Percentiles rank a stretch among this genome's conserved stretches.
Conservation (phyloP, 805 yeast genomes). For the Nakazawaea wickerhamii region DNA sequence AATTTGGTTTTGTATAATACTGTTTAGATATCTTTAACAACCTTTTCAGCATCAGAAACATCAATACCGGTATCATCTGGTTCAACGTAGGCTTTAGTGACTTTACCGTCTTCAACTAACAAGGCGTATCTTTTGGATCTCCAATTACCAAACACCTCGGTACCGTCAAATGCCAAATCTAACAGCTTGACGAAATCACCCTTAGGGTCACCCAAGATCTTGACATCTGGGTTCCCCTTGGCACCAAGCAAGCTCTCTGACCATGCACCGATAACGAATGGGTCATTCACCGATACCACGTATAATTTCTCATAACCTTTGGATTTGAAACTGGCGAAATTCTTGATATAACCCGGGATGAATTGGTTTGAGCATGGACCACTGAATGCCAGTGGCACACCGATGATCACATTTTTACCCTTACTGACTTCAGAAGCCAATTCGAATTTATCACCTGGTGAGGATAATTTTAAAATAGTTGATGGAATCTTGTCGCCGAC, state of each 20-base stretch:
- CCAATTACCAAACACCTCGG: constrained; percentile 67
- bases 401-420: constrained; percentile 34
- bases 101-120: constrained; percentile 69
- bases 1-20: too few species aligned
- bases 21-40: constrained; percentile 28
- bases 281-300: constrained; percentile 79
- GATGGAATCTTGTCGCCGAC: constrained; percentile 14
- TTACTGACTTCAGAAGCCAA: constrained; percentile 18
- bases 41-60: constrained; percentile 43
- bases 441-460: constrained; percentile 20
- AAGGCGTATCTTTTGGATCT: constrained; percentile 76
- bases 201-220: constrained; percentile 71
- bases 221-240: constrained; percentile 19
- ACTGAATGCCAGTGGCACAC: constrained; percentile 76
- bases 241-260: constrained; percentile 34
- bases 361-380: constrained; percentile 72
- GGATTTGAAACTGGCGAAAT: constrained; percentile 44
- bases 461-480: constrained; percentile 5
- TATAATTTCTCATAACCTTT: constrained; percentile 63
- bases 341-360: constrained; percentile 65
- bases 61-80: constrained; percentile 75
- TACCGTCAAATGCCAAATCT: constrained; percentile 70
- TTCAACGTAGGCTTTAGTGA: constrained; percentile 62
- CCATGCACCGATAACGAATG: constrained; percentile 85
- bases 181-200: constrained; percentile 65